phyloP scores from a whole-genome alignment of 768 basidiomycete genomes.

The Suillus discolor region DNA sequence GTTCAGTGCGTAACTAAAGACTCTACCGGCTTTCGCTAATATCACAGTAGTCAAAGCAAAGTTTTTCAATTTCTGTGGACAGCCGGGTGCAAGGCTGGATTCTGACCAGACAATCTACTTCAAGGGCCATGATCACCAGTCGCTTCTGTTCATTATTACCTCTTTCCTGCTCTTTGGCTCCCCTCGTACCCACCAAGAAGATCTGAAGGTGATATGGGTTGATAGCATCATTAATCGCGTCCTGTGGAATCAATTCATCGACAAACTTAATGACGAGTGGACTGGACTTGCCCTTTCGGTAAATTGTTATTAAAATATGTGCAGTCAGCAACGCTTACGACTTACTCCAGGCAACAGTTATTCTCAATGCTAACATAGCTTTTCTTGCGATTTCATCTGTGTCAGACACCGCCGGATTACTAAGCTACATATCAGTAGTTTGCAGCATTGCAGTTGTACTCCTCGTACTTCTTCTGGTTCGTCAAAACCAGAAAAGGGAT shows the following conservation, averaged over 20 bases:
- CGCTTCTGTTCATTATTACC: constrained; percentile 37
- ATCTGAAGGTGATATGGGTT: constrained; percentile 45
- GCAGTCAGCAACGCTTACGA: not conserved
- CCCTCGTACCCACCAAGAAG: constrained; percentile 44
- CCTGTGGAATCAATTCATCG: constrained; percentile 44
- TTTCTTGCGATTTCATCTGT: constrained; percentile 46
- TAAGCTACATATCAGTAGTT: constrained; percentile 39
- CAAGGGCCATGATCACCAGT: constrained; percentile 13
- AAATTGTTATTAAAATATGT: constrained; percentile 15
- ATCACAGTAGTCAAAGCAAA: constrained; percentile 23
- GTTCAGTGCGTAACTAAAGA: constrained; percentile 34
- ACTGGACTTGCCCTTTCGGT: constrained; percentile 50
- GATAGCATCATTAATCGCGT: constrained; percentile 42
- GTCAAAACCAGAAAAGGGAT: constrained; percentile 35
- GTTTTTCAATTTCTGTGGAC: constrained; percentile 41
- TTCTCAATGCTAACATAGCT: constrained; percentile 53
- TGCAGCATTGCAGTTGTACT: constrained; percentile 37
- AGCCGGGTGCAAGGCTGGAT: constrained; percentile 37
- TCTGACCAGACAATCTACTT: constrained; percentile 27
- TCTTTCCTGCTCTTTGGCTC: constrained; percentile 46
- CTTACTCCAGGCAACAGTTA: constrained; percentile 44
- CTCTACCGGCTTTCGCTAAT: not conserved
- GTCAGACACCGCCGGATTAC: constrained; percentile 32
- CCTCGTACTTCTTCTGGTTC: constrained; percentile 37
- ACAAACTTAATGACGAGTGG: constrained; percentile 48